A percentile compares a stretch with the other conserved stretches of the same genome.
These are phyloP conservation scores for Exophiala calicioides DNA, from an alignment of 2,329 filamentous ascomycete genomes.

Conservation along the genomic window DNA sequence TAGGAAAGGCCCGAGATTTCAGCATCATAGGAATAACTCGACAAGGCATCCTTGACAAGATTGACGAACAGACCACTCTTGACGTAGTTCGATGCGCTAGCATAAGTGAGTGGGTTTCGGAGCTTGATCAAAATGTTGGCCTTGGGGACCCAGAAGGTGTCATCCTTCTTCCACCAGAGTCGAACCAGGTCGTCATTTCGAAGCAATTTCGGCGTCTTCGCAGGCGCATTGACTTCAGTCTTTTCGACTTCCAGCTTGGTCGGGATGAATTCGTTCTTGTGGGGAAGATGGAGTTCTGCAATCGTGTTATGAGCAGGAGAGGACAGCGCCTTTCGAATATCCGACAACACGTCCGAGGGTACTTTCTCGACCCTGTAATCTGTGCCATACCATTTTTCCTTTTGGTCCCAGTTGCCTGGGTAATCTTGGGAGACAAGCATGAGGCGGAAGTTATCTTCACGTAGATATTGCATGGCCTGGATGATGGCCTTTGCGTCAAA, in stretches of 20 bases:
- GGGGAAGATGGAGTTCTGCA: conserved; percentile 76
- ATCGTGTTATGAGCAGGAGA: conserved; percentile 62
- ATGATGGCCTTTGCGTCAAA: conserved; percentile 79
- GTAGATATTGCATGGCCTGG: conserved; percentile 70
- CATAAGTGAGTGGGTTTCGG: conserved; percentile 74
- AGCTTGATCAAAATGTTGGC: conserved; percentile 81
- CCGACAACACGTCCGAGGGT: conserved; percentile 69
- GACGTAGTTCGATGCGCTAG: conserved; percentile 75
- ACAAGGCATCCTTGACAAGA: conserved; percentile 81
- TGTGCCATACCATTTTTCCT: conserved; percentile 97
- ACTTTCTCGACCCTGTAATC: conserved; percentile 86
- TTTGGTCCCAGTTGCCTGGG: conserved; percentile 80
- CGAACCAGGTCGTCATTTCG: conserved; percentile 78
- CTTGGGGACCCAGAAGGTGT: conserved; percentile 97
- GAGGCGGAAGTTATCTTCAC: conserved; percentile 87
- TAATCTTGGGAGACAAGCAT: conserved; percentile 79
- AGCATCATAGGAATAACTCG: conserved; percentile 94
- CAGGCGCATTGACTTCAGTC: conserved; percentile 77
- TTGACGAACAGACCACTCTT: conserved; percentile 80
- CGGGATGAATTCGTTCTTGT: conserved; percentile 94
- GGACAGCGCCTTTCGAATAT: conserved; percentile 66
- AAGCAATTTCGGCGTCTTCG: conserved; percentile 74
- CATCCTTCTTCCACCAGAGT: conserved; percentile 98
- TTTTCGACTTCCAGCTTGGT: conserved; percentile 92
- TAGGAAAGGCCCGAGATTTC: conserved; percentile 89